Evolutionary conservation across 2,329 filamentous ascomycete species (phyloP).

Genomic region (Pseudogymnoascus sp.): DNA sequence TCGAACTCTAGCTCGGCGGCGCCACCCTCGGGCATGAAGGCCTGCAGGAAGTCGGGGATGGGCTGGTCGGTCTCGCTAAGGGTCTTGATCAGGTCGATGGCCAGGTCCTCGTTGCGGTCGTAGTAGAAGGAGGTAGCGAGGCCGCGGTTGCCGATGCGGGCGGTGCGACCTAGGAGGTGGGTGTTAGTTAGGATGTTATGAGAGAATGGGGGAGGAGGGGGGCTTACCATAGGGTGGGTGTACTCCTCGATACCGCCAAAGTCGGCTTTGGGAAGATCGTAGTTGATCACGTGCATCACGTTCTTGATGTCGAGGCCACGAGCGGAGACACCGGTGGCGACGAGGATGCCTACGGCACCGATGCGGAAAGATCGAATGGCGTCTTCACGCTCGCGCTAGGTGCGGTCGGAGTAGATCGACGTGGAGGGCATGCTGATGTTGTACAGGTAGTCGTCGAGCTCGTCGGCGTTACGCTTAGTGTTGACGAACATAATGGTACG

Average conservation of each 20-base stretch:
- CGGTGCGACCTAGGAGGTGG: constrained; percentile 67
- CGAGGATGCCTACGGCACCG: constrained; percentile 67
- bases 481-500: constrained; percentile 91
- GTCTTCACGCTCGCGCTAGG: constrained; percentile 85
- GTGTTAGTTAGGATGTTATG: constrained; percentile 12
- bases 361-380: constrained; percentile 76
- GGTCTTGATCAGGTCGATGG: constrained; percentile 65
- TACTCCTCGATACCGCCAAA: constrained; percentile 93
- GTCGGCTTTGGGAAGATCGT: constrained; percentile 64
- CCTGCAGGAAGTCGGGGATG: constrained; percentile 72
- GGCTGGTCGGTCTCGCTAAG: constrained; percentile 71
- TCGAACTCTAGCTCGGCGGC: constrained; percentile 20
- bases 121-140: constrained; percentile 85
- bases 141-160: constrained; percentile 81
- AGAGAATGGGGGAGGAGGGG: background rate
- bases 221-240: constrained; percentile 80
- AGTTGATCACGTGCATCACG: constrained; percentile 89
- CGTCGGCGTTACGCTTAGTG: constrained; percentile 66
- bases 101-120: constrained; percentile 65
- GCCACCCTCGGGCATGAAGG: constrained; percentile 47
- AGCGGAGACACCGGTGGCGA: constrained; percentile 78
- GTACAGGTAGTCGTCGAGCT: constrained; percentile 80
- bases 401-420: constrained; percentile 80
- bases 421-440: constrained; percentile 72
- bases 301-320: constrained; percentile 85